Evolutionary conservation across 2,329 filamentous ascomycete genomes (phyloP).

Genomic region (Cryphonectria radicalis): DNA sequence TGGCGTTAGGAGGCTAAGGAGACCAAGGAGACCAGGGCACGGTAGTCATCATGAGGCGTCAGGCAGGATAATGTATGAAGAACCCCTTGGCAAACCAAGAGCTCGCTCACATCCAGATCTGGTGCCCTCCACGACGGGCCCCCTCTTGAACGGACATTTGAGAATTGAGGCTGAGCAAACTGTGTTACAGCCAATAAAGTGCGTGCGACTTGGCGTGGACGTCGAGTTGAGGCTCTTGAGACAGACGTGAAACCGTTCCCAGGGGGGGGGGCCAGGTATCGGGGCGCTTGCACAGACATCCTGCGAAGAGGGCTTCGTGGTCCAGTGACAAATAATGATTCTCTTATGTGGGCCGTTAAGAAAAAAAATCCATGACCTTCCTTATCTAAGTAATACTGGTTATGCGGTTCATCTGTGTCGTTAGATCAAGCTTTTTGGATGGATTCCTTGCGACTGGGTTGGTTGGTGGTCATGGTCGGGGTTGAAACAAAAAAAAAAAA

Average conservation of each 20-base stretch:
- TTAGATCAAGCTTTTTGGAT: constrained; percentile 5
- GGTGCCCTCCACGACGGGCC: not conserved
- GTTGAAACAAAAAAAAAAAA: constrained; percentile 4
- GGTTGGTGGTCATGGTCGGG: not conserved
- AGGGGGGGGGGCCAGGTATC: not conserved
- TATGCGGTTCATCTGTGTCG: not conserved
- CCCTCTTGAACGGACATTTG: not conserved
- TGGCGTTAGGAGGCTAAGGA: too few relatives aligned
- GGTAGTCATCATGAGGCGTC: too few relatives aligned
- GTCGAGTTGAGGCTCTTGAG: constrained; percentile 22
- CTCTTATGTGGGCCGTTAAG: not conserved
- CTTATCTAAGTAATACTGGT: not conserved
- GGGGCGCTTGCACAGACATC: constrained; percentile 19
- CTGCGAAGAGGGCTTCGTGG: not conserved
- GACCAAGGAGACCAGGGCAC: too few relatives aligned
- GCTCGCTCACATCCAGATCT: not conserved
- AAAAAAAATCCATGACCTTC: not conserved
- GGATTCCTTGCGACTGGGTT: not conserved
- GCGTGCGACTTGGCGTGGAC: not conserved
- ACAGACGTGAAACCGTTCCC: constrained; percentile 28
- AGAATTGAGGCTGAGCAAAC: constrained; percentile 5
- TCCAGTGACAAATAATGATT: constrained; percentile 23
- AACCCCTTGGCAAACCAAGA: not conserved
- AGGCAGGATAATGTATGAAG: too few relatives aligned
- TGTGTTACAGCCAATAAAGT: constrained; percentile 8